Evolutionary conservation across 2,329 filamentous ascomycete genomes (phyloP), one percentile per base, ranked within the genome.

Genomic region (Shiraia bambusicola): DNA sequence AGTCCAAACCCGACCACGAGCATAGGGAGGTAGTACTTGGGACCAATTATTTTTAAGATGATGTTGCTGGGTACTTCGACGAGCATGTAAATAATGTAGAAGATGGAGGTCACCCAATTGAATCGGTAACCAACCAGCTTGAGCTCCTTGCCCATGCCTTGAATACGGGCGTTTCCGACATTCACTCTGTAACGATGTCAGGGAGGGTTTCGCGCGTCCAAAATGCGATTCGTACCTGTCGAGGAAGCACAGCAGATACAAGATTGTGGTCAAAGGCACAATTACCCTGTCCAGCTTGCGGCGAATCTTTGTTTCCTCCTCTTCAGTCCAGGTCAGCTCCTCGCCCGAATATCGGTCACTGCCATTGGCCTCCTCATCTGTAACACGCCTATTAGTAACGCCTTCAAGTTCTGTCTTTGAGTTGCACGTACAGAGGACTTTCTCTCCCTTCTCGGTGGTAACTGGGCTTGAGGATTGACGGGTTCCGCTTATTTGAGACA

Each of bases 91-190:
- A 77, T 59, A 45, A 82, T 75, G 64, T 80, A 81, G 68, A 82
- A 80, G 44, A 79, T 74, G 37, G 77, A 79, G 1, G 79, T 74
- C 0, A 77, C 75, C 70, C 76, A 78, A 57, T 81, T 82, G 70
- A 80, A 81, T 10, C 72, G 72, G 36, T 72, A 65, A n/a, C 74
- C 72, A 14, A 60, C 50, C 16, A 81, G 70, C 4, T 74, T 48
- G 2, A 82, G 64, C 22, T 81, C 78, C 10, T 62, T 55, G 1
- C 51, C 63, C 69, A 82, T 70, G 13, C 78, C 78, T 45, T 79
- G 74, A 38, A 81, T 80, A 30, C 76, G 71, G 2, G 78, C 78
- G 61, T 81, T 81, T 45, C 78, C 76, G 40, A 78, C 73, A 48
- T 78, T 67, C 24, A 59, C 52, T 33, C 65, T 67, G 19, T 8